phyloP scores from a whole-genome alignment of 2,329 filamentous ascomycete species.

The Tolypocladium paradoxum region DNA sequence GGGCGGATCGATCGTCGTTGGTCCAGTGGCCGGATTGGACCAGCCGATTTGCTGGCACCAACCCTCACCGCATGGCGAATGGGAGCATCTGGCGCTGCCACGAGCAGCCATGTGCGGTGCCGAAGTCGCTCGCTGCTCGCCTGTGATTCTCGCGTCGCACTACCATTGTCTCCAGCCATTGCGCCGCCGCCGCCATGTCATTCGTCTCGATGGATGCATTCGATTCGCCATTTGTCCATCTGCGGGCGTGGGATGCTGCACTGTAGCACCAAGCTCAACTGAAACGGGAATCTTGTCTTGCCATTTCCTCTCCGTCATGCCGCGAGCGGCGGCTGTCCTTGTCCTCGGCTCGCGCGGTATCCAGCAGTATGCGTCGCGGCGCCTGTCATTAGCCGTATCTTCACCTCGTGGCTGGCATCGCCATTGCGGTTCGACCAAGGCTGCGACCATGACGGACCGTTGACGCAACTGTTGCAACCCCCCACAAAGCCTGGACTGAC shows the following conservation, averaged over 20 bases:
- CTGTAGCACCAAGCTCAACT: neutral
- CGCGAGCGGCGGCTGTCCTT: neutral
- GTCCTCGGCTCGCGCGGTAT: neutral
- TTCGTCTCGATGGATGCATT: neutral
- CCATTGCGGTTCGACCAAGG: neutral
- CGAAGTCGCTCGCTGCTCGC: neutral
- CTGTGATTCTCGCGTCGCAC: neutral
- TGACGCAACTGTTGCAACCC: neutral
- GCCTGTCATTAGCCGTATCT: neutral
- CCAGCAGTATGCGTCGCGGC: neutral
- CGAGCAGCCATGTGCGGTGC: neutral
- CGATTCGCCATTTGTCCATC: neutral
- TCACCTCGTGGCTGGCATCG: neutral
- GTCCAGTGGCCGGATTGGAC: neutral
- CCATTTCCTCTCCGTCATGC: neutral
- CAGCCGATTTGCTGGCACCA: neutral
- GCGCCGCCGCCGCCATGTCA: neutral
- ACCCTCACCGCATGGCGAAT: neutral
- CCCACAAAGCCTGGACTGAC: constrained; percentile 3
- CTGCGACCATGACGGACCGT: neutral
- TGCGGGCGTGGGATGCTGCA: neutral
- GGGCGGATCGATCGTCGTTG: neutral
- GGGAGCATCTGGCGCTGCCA: neutral
- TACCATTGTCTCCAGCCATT: neutral
- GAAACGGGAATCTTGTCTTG: neutral